These are phyloP conservation scores for Astrothelium macrocarpum DNA, from an alignment of 495 filamentous ascomycete genomes.

Conservation along the genomic window DNA sequence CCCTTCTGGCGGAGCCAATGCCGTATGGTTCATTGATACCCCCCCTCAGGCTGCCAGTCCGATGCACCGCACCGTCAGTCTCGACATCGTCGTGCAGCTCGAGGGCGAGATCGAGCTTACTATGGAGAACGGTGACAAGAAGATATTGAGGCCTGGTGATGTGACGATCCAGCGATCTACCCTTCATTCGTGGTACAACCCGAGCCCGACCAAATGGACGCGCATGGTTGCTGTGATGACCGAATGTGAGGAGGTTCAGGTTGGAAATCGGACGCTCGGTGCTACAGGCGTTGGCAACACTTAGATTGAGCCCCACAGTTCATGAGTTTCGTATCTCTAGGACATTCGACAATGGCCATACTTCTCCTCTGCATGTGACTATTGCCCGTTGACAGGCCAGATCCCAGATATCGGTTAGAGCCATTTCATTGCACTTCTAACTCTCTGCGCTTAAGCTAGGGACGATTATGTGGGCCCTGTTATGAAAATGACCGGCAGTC, in stretches of 20 bases:
- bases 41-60: slow-evolving; percentile 14
- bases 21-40: background rate
- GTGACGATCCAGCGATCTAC: slow-evolving; percentile 53
- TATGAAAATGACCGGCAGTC: too few relatives aligned
- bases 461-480: too few relatives aligned
- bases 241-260: slow-evolving; percentile 19
- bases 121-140: slow-evolving; percentile 45
- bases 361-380: too few relatives aligned
- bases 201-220: slow-evolving; percentile 37
- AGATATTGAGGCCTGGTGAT: slow-evolving; percentile 47
- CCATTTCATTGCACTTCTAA: too few relatives aligned
- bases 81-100: slow-evolving; percentile 67
- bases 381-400: too few relatives aligned
- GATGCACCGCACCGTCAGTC: slow-evolving; percentile 59
- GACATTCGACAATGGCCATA: too few relatives aligned
- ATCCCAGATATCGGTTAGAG: too few relatives aligned
- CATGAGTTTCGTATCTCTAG: too few relatives aligned
- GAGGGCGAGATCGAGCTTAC: slow-evolving; percentile 54
- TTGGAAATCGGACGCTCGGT: background rate
- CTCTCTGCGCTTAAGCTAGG: too few relatives aligned
- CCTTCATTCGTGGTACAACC: slow-evolving; percentile 54
- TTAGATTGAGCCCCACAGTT: background rate
- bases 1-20: background rate
- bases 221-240: slow-evolving; percentile 53
- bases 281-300: background rate